Evolutionary conservation across 306 rosid species (phyloP), one percentile per base, ranked within the genome.

Genomic region (Cicer yamashitae): DNA sequence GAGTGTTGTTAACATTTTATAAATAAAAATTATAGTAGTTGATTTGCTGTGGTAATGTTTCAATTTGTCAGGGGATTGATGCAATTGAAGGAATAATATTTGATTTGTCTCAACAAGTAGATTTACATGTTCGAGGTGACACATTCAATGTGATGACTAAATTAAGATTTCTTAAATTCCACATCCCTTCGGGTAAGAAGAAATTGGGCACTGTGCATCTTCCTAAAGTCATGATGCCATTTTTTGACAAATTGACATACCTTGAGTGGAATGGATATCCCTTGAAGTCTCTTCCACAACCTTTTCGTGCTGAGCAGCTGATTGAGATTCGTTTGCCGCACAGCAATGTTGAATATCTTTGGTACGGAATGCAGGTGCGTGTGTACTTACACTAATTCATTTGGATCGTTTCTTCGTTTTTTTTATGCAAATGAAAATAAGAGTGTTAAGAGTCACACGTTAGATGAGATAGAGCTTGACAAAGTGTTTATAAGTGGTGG

Each of bases 331-430:
- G 0, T 15, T 25, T 79, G 79, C 75, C 48, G 0, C 1, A 40
- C 6, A 75, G 60, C 71, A 7, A 39, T 2, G 20, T 82, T 22
- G 7, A 45, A 46, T n/a, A 38, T 20, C 65, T 82, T 20, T 82
- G 85, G 82, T 34, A 10, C 0, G 75, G 78, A 14, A 14, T 3
- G 7, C 78, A 62, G 78, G 82, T 82, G 41, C 6, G 48, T 5
- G 50, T 4, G 12, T 1, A 22, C 63, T 57, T 1, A 57, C n/a
- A 57, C 63, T 10, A 57, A 57, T 57, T 57, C 63, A 57, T 57
- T 57, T 57, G n/a, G 10, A 57, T 57, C 25, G 1, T 22, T 56
- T 57, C 39, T 57, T 57, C 7, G 63, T 22, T 22, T 5, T 57
- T 57, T 10, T 57, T 57, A 57, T 5, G 13, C 8, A 10, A 1